Evolutionary conservation across 2,329 filamentous ascomycete genomes (phyloP).

Genomic region (Aspergillus puulaauensis): DNA sequence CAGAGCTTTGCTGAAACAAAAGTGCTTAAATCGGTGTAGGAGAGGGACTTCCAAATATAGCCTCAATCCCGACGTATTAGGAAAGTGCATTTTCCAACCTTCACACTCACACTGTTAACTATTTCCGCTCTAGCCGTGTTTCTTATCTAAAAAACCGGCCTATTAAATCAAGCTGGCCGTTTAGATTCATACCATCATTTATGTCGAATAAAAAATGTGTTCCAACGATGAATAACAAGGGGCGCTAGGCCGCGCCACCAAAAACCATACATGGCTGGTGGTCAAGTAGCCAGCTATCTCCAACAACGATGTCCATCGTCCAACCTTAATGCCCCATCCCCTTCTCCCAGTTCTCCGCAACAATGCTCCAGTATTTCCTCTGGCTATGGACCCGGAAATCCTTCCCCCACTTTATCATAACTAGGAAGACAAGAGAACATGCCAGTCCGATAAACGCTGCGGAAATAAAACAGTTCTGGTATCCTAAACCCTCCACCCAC

Average conservation of each 20-base stretch:
- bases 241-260: too few relatives aligned
- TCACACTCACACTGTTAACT: not conserved
- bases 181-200: not conserved
- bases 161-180: not conserved
- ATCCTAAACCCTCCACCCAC: constrained; percentile 45
- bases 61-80: not conserved
- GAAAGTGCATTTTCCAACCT: not conserved
- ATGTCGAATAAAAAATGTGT: not conserved
- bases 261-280: too few relatives aligned
- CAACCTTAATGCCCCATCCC: constrained; percentile 32
- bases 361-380: constrained; percentile 39
- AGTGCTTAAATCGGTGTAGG: not conserved
- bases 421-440: constrained; percentile 37
- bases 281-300: too few relatives aligned
- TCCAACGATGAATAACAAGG: not conserved
- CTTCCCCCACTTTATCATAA: constrained; percentile 43
- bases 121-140: not conserved
- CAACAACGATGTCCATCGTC: not conserved
- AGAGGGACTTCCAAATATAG: not conserved
- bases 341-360: constrained; percentile 33
- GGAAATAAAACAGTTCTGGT: constrained; percentile 48
- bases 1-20: not conserved
- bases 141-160: not conserved
- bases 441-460: constrained; percentile 40
- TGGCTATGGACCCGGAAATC: constrained; percentile 32